phyloP scores from a whole-genome alignment of 192 early-diverging fungal species.

The Chytriomyces hyalinus region DNA sequence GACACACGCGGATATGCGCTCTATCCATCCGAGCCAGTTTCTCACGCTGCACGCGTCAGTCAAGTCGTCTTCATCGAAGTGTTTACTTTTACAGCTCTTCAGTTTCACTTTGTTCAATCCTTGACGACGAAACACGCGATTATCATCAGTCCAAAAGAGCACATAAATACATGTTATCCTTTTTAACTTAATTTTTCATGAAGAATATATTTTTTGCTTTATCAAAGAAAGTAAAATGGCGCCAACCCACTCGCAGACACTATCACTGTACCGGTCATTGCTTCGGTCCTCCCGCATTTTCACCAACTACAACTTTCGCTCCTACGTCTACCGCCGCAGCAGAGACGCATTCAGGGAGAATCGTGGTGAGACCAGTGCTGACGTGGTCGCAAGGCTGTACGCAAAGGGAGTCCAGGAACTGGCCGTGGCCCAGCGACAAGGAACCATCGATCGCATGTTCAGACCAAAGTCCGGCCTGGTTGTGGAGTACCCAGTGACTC shows the following conservation, averaged over 20 bases:
- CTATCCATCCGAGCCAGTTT: no score
- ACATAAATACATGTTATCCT: no score
- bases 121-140: no score
- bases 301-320: constrained; percentile 85
- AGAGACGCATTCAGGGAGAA: constrained; percentile 79
- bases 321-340: constrained; percentile 81
- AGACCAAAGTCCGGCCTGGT: constrained; percentile 33
- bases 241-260: constrained; percentile 59
- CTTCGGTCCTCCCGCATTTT: constrained; percentile 76
- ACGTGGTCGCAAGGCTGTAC: constrained; percentile 58
- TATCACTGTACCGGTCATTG: constrained; percentile 78
- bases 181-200: no score
- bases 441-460: constrained; percentile 76
- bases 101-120: no score
- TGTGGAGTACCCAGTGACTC: background rate
- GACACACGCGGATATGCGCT: no score
- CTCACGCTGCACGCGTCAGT: no score
- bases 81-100: no score
- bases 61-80: no score
- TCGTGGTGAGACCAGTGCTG: constrained; percentile 60
- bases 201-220: no score
- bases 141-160: no score
- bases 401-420: constrained; percentile 71
- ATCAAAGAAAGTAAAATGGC: background rate
- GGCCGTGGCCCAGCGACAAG: constrained; percentile 76